phyloP scores from a whole-genome alignment of 768 basidiomycete species.

The Floccularia luteovirens region DNA sequence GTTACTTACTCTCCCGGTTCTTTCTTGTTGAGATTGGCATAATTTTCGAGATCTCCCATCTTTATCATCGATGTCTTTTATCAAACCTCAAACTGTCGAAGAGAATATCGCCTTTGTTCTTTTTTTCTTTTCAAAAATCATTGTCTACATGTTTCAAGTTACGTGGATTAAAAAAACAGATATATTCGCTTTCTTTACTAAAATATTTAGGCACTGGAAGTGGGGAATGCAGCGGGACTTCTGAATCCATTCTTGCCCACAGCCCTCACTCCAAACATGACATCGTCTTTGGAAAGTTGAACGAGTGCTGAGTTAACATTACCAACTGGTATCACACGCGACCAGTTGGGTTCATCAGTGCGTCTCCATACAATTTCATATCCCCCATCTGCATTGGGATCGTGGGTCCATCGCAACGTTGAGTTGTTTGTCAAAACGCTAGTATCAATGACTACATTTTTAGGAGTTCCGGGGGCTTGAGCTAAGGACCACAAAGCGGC shows the following conservation, averaged over 20 bases:
- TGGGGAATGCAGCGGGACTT: slow-evolving; percentile 42
- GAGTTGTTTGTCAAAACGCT: slow-evolving; percentile 46
- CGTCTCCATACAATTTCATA: slow-evolving; percentile 48
- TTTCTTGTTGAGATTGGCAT: too few species aligned
- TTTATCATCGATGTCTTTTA: too few species aligned
- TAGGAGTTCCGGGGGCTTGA: slow-evolving; percentile 46
- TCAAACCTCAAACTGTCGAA: too few species aligned
- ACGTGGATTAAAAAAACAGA: background rate
- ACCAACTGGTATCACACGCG: slow-evolving; percentile 41
- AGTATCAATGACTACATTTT: slow-evolving; percentile 37
- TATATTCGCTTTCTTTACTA: background rate
- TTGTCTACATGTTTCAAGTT: background rate
- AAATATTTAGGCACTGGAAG: slow-evolving; percentile 7
- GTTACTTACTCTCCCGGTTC: background rate
- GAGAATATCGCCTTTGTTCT: too few species aligned
- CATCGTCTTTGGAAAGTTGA: slow-evolving; percentile 42
- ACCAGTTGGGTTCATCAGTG: slow-evolving; percentile 39
- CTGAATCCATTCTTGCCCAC: slow-evolving; percentile 44
- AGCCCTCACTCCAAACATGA: slow-evolving; percentile 38
- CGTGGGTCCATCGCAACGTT: slow-evolving; percentile 37
- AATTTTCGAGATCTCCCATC: too few species aligned
- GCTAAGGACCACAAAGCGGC: slow-evolving; percentile 49
- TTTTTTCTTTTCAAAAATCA: too few species aligned
- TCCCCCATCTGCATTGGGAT: slow-evolving; percentile 28
- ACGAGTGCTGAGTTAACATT: slow-evolving; percentile 31